Base-by-base conservation (phyloP, 139 green algal species). In the Edaphochlamys debaryana region DNA sequence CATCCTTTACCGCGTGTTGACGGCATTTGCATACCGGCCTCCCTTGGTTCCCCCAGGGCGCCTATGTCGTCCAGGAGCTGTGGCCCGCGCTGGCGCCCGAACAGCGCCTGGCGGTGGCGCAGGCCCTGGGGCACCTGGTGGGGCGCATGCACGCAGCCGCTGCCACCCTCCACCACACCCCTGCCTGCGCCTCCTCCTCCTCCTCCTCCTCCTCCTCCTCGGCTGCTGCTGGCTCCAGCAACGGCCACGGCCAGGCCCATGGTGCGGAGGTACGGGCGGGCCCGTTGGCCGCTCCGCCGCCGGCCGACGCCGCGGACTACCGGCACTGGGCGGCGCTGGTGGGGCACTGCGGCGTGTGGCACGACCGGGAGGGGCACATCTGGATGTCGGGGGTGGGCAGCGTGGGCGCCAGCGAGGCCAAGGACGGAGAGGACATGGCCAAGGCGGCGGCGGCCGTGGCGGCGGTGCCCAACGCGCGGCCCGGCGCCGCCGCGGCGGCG, bases 301-400 rank as follows among this genome's bases (percentile, higher is more conserved):
- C 62, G 4, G 0, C 30, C 30, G 22, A 2, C 56, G n/a, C 45
- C 45, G 45, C 45, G 11, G 45, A 54, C 45, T 22, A 13, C 45
- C 45, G 45, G 56, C 7, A 56, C 4, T 84, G 78, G 78, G 50
- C 29, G 34, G 1, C 38, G 36, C 7, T 76, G 30, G 15, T 67
- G 27, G 22, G 15, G 4, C 4, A n/a, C 29, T 37, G 66, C 1
- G 78, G 36, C 0, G 66, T 84, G 50, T 84, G 78, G 78, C 66
- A 75, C 78, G 67, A 84, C 45, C 78, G 78, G 8, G 56, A 68
- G 32, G 62, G 54, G 0, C 54, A 15, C 34, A 50, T 84, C 4
- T 84, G 78, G 78, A 48, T 84, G 41, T 76, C 66, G 48, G 78
- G 50, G 6, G 42, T 74, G 30, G 76, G 76, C 32, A 58, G 75